Base-by-base conservation (phyloP, 2,329 filamentous ascomycete species). In the Microthyrium microscopicum region DNA sequence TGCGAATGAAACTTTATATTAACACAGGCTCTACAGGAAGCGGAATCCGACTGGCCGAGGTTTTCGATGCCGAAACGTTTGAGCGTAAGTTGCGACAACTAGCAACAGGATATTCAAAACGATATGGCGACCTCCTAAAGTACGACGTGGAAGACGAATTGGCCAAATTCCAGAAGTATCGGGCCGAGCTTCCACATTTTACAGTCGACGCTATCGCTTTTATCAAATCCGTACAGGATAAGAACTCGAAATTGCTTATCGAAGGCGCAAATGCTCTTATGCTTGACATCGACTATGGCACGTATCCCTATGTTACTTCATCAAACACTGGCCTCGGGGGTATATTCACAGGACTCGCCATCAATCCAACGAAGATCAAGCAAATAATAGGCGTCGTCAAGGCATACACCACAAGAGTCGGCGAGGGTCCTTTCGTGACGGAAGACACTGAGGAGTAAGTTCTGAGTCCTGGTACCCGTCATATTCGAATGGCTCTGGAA, bases 91-190 rank as follows among this genome's bases (percentile, higher is more conserved):
- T 84, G 27, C 63, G 73, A 26, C 55, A 60, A 17, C 56, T 84
- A 30, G 74, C 67, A 6, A 44, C 54, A 5, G 71, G 68, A n/a
- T 78, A 68, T 55, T 64, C 71, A 58, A 73, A 76, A 57, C 62
- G 75, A 33, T 83, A 72, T 44, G 77, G 77, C 5, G 68, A 77
- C 42, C 54, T 79, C 18, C 54, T 77, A 35, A 50, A 70, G 49
- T 75, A 76, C 46, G 72, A 83, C 40, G 64, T 75, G 5, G 75
- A 84, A 43, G 71, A 73, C 21, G 78, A 84, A 56, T 66, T 84
- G 41, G 52, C 50, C 13, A 58, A 61, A 26, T 80, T 75, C 55
- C 18, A 56, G 57, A 58, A 60, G 22, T 73, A 73, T 50, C 64
- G 70, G 19, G 52, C 57, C 38, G 62, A 62, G 45, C 60, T 82